Evolutionary conservation across 352 stramenopile species (phyloP).

Genomic region (Phytophthora ramorum): DNA sequence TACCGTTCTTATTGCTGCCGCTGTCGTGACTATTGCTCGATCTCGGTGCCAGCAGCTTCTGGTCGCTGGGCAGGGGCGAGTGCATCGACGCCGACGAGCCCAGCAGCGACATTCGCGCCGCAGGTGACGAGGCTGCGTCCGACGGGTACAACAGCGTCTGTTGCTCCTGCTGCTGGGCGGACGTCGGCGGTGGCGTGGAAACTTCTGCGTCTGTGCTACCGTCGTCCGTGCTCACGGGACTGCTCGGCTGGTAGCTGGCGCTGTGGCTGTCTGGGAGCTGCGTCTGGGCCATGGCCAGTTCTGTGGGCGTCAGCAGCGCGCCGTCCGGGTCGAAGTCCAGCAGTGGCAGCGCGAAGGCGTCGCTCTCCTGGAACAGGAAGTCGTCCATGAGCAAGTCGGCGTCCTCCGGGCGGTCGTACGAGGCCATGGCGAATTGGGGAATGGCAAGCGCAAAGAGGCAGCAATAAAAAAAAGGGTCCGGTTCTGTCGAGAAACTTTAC

Average conservation of each 20-base stretch:
- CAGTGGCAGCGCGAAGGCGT: constrained; percentile 37
- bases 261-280: constrained; percentile 12
- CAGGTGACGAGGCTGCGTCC: constrained; percentile 28
- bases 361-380: constrained; percentile 55
- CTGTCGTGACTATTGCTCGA: not conserved
- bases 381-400: constrained; percentile 53
- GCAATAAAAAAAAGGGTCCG: not conserved
- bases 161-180: constrained; percentile 25
- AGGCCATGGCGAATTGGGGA: constrained; percentile 13
- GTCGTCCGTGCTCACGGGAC: constrained; percentile 51
- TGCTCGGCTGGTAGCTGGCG: constrained; percentile 29
- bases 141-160: not conserved
- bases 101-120: constrained; percentile 17
- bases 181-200: constrained; percentile 52
- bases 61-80: constrained; percentile 26
- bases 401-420: constrained; percentile 4
- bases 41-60: constrained; percentile 30
- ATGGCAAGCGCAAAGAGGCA: not conserved
- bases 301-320: constrained; percentile 28
- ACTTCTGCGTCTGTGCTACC: constrained; percentile 57
- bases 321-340: constrained; percentile 52
- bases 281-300: constrained; percentile 23
- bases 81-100: constrained; percentile 18
- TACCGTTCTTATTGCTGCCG: not conserved
- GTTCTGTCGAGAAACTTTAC: not conserved